Base-by-base conservation (phyloP, 2,329 filamentous ascomycete genomes). In the Westerdykella ornata region DNA sequence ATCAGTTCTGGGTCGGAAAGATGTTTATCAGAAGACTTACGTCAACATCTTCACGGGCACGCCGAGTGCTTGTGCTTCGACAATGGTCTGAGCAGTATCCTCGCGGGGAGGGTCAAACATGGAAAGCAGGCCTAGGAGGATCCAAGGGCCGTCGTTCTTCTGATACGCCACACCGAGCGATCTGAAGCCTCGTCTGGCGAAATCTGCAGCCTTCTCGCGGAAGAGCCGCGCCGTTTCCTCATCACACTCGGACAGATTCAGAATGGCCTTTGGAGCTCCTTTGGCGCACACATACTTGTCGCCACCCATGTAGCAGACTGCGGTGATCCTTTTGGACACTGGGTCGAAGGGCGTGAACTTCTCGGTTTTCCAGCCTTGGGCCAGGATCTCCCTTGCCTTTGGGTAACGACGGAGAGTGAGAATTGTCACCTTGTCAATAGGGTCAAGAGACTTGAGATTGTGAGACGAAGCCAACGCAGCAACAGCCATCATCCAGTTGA, bases 401-500 rank as follows among this genome's bases (percentile, higher is more conserved):
- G 84, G 84, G 70, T 85, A 86, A 49, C 81, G 77, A 68, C 84
- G 84, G 56, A 87, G 77, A 41, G 82, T 85, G 44, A 86, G 73
- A 55, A 87, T 83, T 41, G 81, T 87, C 56, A 87, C 80, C 72
- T 87, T 87, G 72, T 87, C 83, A 57, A 87, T 87, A 46, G 83
- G 83, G 62, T 87, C 84, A 48, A 87, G 76, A 47, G 82, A 84
- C 71, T 84, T 84, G 70, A 85, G 74, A 71, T 86, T 87, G 73
- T 87, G 83, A 48, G 83, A 86, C 39, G 82, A 86, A 43, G 83
- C 84, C 42, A 87, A 77, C 46, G 83, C 83, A 45, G 84, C 83
- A 46, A 85, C 83, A 50, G 83, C 82, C 83, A 87, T 86, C 82
- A 87, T 86, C 82, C 82, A 87, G 73, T 87, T 84, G 66, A 86